Conservation (phyloP, 495 filamentous ascomycete genomes). For the Ascodesmis nigricans region DNA sequence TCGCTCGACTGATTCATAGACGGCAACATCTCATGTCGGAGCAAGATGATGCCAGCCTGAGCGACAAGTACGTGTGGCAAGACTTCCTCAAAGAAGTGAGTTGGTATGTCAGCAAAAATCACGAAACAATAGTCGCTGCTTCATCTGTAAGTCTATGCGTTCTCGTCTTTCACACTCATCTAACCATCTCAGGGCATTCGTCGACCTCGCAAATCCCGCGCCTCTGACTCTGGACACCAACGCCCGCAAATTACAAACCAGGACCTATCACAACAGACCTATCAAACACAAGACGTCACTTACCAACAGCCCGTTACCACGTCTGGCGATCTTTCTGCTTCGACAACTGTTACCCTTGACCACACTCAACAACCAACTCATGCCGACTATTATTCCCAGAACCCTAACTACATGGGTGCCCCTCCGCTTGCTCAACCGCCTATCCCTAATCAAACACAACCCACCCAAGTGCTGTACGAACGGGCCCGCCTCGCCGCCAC, state of each 20-base stretch:
- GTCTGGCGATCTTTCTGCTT: too few species aligned
- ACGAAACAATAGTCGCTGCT: conserved; percentile 38
- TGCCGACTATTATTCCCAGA: too few species aligned
- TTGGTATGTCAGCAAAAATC: conserved; percentile 52
- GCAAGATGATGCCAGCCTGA: conserved; percentile 38
- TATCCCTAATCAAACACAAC: conserved; percentile 47
- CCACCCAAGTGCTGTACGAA: conserved; percentile 61
- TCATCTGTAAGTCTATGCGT: conserved; percentile 31
- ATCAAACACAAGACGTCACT: too few species aligned
- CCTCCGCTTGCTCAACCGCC: conserved; percentile 19
- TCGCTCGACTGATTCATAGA: conserved; percentile 38
- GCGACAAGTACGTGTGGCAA: conserved; percentile 58
- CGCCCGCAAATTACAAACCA: conserved; percentile 22
- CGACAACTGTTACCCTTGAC: too few species aligned
- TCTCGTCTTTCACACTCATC: background rate
- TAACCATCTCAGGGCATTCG: background rate
- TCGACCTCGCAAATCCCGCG: conserved; percentile 12
- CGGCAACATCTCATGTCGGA: conserved; percentile 45
- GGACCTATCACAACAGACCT: conserved; percentile 7
- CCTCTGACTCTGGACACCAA: conserved; percentile 15
- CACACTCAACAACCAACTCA: too few species aligned
- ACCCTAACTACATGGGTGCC: conserved; percentile 20
- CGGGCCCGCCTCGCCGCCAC: conserved; percentile 62
- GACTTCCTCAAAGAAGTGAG: conserved; percentile 56
- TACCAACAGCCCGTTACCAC: too few species aligned